A percentile compares a stretch with the other conserved stretches of the same genome.
phyloP scores from a whole-genome alignment of 179 eudicot species.

The Spergularia azorica region DNA sequence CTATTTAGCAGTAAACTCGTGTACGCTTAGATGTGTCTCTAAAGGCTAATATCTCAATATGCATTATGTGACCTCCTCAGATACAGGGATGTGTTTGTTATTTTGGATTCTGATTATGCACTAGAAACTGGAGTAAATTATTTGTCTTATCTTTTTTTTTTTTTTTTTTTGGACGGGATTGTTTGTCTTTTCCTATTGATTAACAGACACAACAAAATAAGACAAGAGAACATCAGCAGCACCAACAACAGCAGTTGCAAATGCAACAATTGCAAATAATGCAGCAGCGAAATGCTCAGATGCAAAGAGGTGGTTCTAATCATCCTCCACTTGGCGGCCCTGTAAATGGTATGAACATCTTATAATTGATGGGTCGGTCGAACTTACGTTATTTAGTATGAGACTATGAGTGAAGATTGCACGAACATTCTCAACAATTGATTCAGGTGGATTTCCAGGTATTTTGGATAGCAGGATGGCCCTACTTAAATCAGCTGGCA shows the following conservation, averaged over 20 bases:
- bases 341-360: constrained; percentile 57
- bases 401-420: constrained; percentile 49
- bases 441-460: constrained; percentile 62
- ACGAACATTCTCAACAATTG: constrained; percentile 61
- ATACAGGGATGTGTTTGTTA: neutral
- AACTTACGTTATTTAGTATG: constrained; percentile 51
- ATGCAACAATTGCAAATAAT: constrained; percentile 91
- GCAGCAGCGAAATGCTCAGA: constrained; percentile 91
- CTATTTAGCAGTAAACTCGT: neutral
- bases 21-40: neutral
- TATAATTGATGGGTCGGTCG: constrained; percentile 53
- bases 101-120: neutral
- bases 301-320: constrained; percentile 89
- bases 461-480: constrained; percentile 91
- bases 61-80: neutral
- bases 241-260: constrained; percentile 65
- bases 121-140: constrained; percentile 6
- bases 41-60: neutral
- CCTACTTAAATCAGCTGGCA: constrained; percentile 75
- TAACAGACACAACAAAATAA: constrained; percentile 88
- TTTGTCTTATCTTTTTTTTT: neutral
- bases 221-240: constrained; percentile 85
- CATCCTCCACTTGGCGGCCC: constrained; percentile 81
- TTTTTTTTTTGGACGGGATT: no score
- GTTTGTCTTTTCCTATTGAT: neutral